These are phyloP conservation scores for Buxus sempervirens DNA, from an alignment of 164 flowering plant genomes.

Conservation along the genomic window DNA sequence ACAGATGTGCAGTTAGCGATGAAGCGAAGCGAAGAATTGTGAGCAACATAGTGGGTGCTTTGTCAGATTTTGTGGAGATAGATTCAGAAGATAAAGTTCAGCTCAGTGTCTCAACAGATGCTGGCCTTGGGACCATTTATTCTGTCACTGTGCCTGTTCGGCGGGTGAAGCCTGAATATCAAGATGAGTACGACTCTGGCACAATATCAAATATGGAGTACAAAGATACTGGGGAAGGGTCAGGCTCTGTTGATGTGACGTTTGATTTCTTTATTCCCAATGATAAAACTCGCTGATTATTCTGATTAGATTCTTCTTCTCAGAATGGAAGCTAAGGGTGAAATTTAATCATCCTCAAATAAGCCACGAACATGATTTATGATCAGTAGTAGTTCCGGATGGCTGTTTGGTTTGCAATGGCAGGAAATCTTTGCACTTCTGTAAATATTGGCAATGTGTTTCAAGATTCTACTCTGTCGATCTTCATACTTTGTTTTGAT, in stretches of 20 bases:
- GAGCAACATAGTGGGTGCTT: slow-evolving; percentile 64
- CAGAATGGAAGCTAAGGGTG: no score
- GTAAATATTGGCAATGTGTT: background rate
- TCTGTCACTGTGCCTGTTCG: slow-evolving; percentile 93
- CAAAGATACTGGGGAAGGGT: slow-evolving; percentile 65
- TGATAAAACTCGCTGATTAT: slow-evolving; percentile 24
- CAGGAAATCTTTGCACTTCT: background rate
- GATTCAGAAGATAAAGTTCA: slow-evolving; percentile 94
- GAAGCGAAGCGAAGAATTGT: slow-evolving; percentile 91
- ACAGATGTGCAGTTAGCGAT: slow-evolving; percentile 92
- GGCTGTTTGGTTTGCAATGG: background rate
- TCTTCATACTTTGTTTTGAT: no score
- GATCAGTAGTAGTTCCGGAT: background rate
- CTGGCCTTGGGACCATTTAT: slow-evolving; percentile 84
- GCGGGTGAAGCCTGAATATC: slow-evolving; percentile 83
- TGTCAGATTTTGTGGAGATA: slow-evolving; percentile 95
- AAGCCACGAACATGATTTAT: no score
- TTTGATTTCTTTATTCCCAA: slow-evolving; percentile 85
- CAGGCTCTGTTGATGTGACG: slow-evolving; percentile 85
- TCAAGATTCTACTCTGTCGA: no score
- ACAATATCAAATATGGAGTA: slow-evolving; percentile 67
- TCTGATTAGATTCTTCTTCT: background rate
- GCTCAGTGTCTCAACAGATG: slow-evolving; percentile 76
- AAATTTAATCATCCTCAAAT: no score
- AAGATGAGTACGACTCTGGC: slow-evolving; percentile 54